Percentiles rank a stretch among this genome's conserved stretches.
phyloP scores from a whole-genome alignment of 371 early-diverging fungal species.

The Syncephalis plumigaleata region DNA sequence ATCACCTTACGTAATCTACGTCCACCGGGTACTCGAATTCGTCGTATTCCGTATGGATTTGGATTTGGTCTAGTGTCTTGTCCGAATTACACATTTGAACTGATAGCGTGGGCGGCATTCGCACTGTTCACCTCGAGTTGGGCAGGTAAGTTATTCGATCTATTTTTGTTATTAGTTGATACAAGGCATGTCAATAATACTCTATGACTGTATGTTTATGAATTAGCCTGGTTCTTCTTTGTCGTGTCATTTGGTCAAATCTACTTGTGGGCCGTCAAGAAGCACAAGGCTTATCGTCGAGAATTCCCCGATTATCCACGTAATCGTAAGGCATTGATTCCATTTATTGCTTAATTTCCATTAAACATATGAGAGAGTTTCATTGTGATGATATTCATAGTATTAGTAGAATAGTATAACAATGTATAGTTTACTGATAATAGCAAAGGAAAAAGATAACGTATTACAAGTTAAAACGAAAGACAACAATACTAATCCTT shows the following conservation, averaged over 20 bases:
- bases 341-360: slow-evolving; percentile 48
- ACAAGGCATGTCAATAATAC: not conserved
- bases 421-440: no score
- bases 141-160: slow-evolving; percentile 26
- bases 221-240: slow-evolving; percentile 53
- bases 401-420: no score
- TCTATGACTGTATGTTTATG: not conserved
- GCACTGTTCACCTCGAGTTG: slow-evolving; percentile 56
- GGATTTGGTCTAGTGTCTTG: slow-evolving; percentile 83
- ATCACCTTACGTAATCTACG: slow-evolving; percentile 79
- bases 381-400: no score
- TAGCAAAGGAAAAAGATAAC: no score
- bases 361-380: no score
- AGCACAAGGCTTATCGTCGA: slow-evolving; percentile 77
- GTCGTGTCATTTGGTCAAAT: slow-evolving; percentile 73
- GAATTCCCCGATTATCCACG: slow-evolving; percentile 90
- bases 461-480: no score
- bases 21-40: slow-evolving; percentile 74
- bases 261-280: slow-evolving; percentile 94
- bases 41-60: slow-evolving; percentile 85
- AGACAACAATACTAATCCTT: no score
- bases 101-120: slow-evolving; percentile 66
- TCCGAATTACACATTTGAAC: slow-evolving; percentile 90
- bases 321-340: slow-evolving; percentile 76
- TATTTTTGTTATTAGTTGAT: not conserved